Evolutionary conservation across 345 rosid species (phyloP).

Genomic region (Pugionium dolabratum): DNA sequence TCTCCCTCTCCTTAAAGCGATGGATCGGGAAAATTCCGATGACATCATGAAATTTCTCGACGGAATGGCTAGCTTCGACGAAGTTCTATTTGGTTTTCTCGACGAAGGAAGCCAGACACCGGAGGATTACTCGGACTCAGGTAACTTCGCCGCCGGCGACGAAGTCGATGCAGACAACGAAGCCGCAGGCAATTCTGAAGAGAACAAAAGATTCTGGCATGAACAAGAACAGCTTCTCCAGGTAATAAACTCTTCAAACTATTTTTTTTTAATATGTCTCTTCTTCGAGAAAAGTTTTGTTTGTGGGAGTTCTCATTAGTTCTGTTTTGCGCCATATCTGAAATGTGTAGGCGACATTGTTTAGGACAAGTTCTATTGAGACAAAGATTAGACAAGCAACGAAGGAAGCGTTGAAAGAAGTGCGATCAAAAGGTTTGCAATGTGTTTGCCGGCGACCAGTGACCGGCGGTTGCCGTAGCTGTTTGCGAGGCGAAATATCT

Average conservation of each 20-base stretch:
- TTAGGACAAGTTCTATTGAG: slow-evolving; percentile 62
- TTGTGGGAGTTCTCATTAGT: too few relatives aligned
- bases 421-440: slow-evolving; percentile 26
- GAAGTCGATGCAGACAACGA: slow-evolving; percentile 39
- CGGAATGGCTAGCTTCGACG: slow-evolving; percentile 52
- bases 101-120: slow-evolving; percentile 42
- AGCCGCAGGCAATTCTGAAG: slow-evolving; percentile 40
- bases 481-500: slow-evolving; percentile 50
- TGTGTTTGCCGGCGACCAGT: slow-evolving; percentile 54
- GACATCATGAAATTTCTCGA: slow-evolving; percentile 52
- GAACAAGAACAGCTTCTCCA: slow-evolving; percentile 64
- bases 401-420: slow-evolving; percentile 50
- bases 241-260: slow-evolving; percentile 40
- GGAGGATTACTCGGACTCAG: slow-evolving; percentile 25
- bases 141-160: slow-evolving; percentile 21
- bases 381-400: slow-evolving; percentile 63
- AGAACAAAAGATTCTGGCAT: slow-evolving; percentile 61
- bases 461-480: slow-evolving; percentile 57
- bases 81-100: slow-evolving; percentile 56
- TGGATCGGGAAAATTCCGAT: slow-evolving; percentile 42
- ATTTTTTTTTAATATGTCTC: background rate
- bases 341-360: slow-evolving; percentile 55
- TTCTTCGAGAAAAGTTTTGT: too few relatives aligned
- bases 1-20: background rate
- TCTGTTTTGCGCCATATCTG: too few relatives aligned